Base-by-base conservation (phyloP, 225 moss, liverwort and hornwort genomes). In the Neckera pumila region DNA sequence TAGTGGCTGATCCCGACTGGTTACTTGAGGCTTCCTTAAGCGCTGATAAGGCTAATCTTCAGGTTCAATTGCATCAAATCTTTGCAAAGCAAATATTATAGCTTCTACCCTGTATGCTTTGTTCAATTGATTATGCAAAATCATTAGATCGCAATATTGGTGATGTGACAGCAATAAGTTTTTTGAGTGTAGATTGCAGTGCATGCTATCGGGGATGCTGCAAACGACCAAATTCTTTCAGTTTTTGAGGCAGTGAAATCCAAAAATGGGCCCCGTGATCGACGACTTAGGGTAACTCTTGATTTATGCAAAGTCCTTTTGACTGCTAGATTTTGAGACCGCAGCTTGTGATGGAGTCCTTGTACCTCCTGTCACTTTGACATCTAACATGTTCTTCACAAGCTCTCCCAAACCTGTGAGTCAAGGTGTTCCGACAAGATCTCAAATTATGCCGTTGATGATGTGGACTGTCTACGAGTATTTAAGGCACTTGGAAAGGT, bases 191-290 rank as follows among this genome's bases (percentile, higher is more conserved):
- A 96, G 96, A 91, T 97, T 86, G 98, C 98, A 87, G 91, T 97
- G 77, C 98, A 98, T 92, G 93, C 92, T 19, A 98, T 98, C 76
- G 98, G 98, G 14, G 98, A 98, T 90, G 98, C 98, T 67, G 97
- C 98, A 77, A 90, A 95, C 81, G 98, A 98, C 88, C 91, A 85
- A 84, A 88, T 98, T 91, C 92, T 97, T n/a, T 92, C 94, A 47
- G 88, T 95, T 72, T 95, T 93, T 83, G 94, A 97, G 64, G 78
- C 88, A 71, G 89, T 97, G 40, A 92, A 94, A 82, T 91, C 92
- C 76, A 95, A 86, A 57, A 96, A 97, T 90, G 97, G 97, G 84
- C 92, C 89, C 22, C 95, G 96, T n/a, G 98, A 98, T 89, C 94
- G 98, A 72, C 94, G 98, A 76, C 93, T 98, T 59, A 92, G 98